Percentiles rank a stretch among this genome's conserved stretches.
Evolutionary conservation across 2,329 filamentous ascomycete species (phyloP).

Genomic region (Ophiocordyceps camponoti-saundersi): DNA sequence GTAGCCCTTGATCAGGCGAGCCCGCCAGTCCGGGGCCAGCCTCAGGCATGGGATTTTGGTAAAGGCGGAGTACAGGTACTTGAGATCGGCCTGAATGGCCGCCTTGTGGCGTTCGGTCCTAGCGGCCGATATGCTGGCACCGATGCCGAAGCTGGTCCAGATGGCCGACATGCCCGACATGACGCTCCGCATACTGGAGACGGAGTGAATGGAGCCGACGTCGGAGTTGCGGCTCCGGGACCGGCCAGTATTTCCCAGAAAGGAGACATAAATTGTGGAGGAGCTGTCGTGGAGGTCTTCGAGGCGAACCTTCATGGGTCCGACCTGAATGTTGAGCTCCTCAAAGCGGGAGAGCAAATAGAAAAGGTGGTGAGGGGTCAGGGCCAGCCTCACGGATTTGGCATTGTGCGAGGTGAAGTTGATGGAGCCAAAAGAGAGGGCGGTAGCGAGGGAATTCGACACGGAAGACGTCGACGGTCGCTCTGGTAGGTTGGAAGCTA

Average conservation of each 20-base stretch:
- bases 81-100: constrained; percentile 70
- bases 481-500: constrained; percentile 39
- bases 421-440: constrained; percentile 71
- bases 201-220: constrained; percentile 81
- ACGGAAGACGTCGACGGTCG: constrained; percentile 49
- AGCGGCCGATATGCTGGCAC: constrained; percentile 60
- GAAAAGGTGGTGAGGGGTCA: constrained; percentile 93
- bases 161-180: constrained; percentile 93
- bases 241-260: constrained; percentile 63
- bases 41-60: constrained; percentile 92
- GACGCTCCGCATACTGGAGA: constrained; percentile 90
- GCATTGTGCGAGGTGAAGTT: constrained; percentile 70
- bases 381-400: constrained; percentile 78
- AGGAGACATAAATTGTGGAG: constrained; percentile 88
- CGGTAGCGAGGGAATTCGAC: constrained; percentile 61
- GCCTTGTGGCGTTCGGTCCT: constrained; percentile 83
- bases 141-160: constrained; percentile 77
- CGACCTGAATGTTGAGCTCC: constrained; percentile 76
- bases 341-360: constrained; percentile 92
- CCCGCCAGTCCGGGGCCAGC: constrained; percentile 82
- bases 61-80: constrained; percentile 94
- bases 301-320: constrained; percentile 87
- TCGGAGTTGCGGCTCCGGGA: constrained; percentile 67
- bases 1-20: constrained; percentile 76
- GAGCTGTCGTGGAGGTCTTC: constrained; percentile 87